These are phyloP conservation scores for Apiospora koreana DNA, from an alignment of 2,329 filamentous ascomycete genomes.

Conservation along the genomic window DNA sequence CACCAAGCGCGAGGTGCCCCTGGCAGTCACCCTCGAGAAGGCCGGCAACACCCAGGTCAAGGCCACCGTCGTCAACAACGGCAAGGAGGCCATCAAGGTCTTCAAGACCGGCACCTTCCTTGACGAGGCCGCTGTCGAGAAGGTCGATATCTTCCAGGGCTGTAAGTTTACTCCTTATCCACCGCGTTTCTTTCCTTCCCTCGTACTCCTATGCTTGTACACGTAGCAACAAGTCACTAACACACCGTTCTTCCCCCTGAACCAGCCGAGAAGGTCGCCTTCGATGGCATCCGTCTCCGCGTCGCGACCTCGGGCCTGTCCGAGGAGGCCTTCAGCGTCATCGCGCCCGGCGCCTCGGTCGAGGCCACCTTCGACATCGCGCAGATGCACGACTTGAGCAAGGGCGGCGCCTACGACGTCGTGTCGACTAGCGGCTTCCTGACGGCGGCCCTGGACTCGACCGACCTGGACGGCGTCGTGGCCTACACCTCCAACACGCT, in stretches of 20 bases:
- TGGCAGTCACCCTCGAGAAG: constrained; percentile 43
- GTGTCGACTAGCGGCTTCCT: constrained; percentile 11
- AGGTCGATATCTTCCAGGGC: constrained; percentile 45
- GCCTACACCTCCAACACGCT: constrained; percentile 61
- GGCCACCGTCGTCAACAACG: constrained; percentile 51
- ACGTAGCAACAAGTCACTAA: background rate
- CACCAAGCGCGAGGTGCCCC: constrained; percentile 39
- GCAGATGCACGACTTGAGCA: constrained; percentile 17
- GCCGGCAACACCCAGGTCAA: constrained; percentile 52
- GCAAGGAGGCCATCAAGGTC: constrained; percentile 45
- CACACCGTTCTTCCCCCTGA: background rate
- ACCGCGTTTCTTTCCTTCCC: too few species aligned
- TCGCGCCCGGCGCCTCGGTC: constrained; percentile 14
- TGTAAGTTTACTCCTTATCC: constrained; percentile 29
- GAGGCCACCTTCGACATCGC: constrained; percentile 15
- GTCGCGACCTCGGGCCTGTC: constrained; percentile 9
- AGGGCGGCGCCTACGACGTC: constrained; percentile 17
- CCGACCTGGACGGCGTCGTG: constrained; percentile 53
- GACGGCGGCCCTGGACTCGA: background rate
- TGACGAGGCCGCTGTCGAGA: constrained; percentile 49
- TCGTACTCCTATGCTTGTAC: too few species aligned
- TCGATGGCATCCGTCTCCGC: constrained; percentile 15
- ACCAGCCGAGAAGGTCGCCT: constrained; percentile 15
- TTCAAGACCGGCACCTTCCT: constrained; percentile 53
- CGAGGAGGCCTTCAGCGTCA: constrained; percentile 17